phyloP scores from a whole-genome alignment of 352 stramenopile species.

The Globisporangium irregulare region DNA sequence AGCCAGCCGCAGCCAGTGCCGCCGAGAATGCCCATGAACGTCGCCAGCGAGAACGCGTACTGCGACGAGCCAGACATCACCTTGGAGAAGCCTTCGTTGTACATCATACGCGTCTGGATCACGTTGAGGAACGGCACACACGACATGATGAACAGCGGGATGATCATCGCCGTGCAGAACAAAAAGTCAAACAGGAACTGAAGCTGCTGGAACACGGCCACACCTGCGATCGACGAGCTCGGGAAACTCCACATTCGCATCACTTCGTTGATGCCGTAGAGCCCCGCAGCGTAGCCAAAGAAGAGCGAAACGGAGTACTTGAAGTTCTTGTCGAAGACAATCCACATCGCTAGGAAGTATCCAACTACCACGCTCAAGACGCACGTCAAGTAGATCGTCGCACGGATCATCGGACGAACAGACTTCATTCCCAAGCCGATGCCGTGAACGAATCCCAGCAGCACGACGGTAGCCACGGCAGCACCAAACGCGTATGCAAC shows the following conservation, averaged over 20 bases:
- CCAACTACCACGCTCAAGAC: constrained; percentile 27
- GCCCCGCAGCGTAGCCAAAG: constrained; percentile 54
- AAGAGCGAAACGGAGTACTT: constrained; percentile 51
- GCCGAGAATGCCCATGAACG: constrained; percentile 63
- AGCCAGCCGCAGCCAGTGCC: constrained; percentile 64
- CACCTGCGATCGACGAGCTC: constrained; percentile 48
- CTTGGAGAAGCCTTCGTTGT: constrained; percentile 82
- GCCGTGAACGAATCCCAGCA: constrained; percentile 43
- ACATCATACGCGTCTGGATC: constrained; percentile 86
- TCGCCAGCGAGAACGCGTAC: constrained; percentile 70
- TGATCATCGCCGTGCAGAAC: constrained; percentile 61
- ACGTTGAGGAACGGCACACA: constrained; percentile 75
- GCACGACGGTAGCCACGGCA: constrained; percentile 44
- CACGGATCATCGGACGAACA: constrained; percentile 38
- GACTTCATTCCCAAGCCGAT: constrained; percentile 48
- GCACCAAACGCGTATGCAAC: constrained; percentile 46
- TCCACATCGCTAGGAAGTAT: constrained; percentile 53
- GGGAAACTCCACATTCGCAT: constrained; percentile 70
- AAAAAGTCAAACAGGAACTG: constrained; percentile 80
- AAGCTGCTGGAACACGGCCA: constrained; percentile 66
- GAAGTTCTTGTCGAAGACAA: constrained; percentile 37
- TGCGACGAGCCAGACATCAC: constrained; percentile 78
- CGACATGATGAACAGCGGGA: constrained; percentile 66
- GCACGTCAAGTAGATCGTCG: constrained; percentile 38
- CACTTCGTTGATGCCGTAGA: constrained; percentile 77